phyloP scores from a whole-genome alignment of 371 early-diverging fungal genomes.

The Mortierella sp. region DNA sequence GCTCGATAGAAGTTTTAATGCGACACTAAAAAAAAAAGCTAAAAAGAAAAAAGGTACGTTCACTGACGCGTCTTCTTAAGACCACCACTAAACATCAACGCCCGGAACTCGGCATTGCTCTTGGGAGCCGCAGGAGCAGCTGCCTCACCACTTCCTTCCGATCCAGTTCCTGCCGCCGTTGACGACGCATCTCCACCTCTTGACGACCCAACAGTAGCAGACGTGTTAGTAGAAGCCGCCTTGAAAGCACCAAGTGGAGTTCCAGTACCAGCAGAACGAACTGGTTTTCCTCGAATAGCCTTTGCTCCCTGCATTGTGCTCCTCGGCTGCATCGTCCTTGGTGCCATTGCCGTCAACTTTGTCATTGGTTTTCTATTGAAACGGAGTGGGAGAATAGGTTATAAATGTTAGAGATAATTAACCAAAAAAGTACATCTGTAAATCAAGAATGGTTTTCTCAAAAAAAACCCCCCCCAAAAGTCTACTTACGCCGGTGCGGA shows the following conservation, averaged over 20 bases:
- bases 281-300: background rate
- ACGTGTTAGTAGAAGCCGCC: constrained; percentile 8
- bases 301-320: background rate
- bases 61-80: constrained; percentile 20
- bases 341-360: constrained; percentile 30
- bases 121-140: constrained; percentile 22
- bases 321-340: constrained; percentile 12
- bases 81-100: constrained; percentile 34
- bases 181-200: background rate
- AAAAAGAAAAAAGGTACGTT: constrained; percentile 2
- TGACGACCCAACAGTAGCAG: background rate
- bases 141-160: background rate
- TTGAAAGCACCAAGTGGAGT: constrained; percentile 11
- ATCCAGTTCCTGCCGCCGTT: background rate
- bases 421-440: background rate
- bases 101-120: constrained; percentile 42
- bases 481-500: background rate
- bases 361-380: constrained; percentile 10
- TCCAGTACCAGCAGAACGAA: background rate
- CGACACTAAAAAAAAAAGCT: background rate
- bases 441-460: background rate
- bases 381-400: too few species aligned
- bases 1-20: background rate
- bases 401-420: background rate
- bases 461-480: background rate